These are phyloP conservation scores for Nitzschia sp. DNA, from an alignment of 108 stramenopile genomes.

Conservation along the genomic window DNA sequence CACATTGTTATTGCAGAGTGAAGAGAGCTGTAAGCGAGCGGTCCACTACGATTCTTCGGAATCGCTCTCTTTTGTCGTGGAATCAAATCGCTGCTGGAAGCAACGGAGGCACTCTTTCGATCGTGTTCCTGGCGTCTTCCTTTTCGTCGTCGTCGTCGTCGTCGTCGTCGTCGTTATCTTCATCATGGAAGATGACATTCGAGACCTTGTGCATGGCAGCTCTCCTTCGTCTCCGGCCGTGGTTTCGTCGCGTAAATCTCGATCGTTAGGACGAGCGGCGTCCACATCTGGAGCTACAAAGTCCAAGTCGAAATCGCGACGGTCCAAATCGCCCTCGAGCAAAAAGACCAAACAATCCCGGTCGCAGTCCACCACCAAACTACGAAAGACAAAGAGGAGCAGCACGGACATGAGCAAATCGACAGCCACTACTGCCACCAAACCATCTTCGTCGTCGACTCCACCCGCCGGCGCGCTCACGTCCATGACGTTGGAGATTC, in stretches of 20 bases:
- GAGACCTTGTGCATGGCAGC: background rate
- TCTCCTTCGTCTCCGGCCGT: background rate
- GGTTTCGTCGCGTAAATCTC: background rate
- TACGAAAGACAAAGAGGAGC: background rate
- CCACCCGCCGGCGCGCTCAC: background rate
- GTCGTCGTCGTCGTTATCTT: no score
- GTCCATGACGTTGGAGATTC: background rate
- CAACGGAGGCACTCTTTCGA: no score
- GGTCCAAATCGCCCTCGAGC: background rate
- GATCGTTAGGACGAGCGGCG: no score
- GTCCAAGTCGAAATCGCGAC: background rate
- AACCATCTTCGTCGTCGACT: background rate
- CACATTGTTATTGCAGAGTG: no score
- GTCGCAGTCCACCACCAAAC: background rate
- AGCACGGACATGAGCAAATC: background rate
- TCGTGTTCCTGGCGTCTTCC: no score
- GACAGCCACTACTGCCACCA: background rate
- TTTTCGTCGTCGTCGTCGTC: no score
- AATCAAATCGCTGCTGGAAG: no score
- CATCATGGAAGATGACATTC: conserved; percentile 7
- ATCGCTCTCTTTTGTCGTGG: no score
- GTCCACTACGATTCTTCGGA: no score
- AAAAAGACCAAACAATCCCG: background rate
- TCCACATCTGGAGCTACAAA: background rate
- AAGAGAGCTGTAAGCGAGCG: no score